These are phyloP conservation scores for Xanthoceras sorbifolium DNA, from an alignment of 345 rosid genomes.

Conservation along the genomic window DNA sequence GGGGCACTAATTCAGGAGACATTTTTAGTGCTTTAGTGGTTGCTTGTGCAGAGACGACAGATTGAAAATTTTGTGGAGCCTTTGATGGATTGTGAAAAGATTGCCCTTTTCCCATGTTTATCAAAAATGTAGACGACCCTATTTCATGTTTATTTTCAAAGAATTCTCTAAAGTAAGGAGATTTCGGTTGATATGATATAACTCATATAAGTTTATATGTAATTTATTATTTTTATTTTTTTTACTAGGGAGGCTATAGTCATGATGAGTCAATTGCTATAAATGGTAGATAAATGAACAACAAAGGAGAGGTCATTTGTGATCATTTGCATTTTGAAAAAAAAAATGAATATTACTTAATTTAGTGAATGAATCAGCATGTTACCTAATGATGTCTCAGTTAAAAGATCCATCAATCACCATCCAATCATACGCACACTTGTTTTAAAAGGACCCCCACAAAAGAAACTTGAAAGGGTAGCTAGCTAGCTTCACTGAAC, in stretches of 20 bases:
- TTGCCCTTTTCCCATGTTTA: conserved; percentile 11
- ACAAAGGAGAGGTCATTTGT: no score
- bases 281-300: no score
- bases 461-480: neutral
- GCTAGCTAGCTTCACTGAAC: neutral
- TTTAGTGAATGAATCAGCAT: neutral
- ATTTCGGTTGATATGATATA: no score
- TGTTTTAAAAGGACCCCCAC: neutral
- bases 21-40: conserved; percentile 28
- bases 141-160: no score
- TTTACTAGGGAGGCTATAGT: no score
- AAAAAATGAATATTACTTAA: neutral
- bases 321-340: neutral
- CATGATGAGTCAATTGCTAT: no score
- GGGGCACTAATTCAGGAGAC: neutral
- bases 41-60: conserved; percentile 24
- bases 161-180: no score
- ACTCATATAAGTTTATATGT: no score
- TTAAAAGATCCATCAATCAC: conserved; percentile 18
- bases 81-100: conserved; percentile 10
- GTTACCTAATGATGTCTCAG: neutral
- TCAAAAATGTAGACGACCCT: conserved; percentile 18
- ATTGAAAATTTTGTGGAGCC: conserved; percentile 38
- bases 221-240: no score
- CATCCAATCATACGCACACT: conserved; percentile 11